Evolutionary conservation across 495 filamentous ascomycete genomes (phyloP), one percentile per base, ranked within the genome.

Genomic region (Tuber umbilicatum): DNA sequence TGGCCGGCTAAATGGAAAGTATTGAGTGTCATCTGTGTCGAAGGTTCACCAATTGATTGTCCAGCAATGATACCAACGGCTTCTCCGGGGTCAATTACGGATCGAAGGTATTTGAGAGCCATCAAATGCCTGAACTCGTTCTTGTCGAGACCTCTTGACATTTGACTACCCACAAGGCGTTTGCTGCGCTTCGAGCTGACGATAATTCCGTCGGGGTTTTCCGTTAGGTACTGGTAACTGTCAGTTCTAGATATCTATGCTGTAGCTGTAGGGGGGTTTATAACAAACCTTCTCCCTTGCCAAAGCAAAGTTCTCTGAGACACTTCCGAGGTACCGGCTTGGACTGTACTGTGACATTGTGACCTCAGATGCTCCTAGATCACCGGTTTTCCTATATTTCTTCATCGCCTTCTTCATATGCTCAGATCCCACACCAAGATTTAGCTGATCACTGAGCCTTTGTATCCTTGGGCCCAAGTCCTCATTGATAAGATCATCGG

Each of bases 1-100:
- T 98, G 96, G 83, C 95, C 95, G 81, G 95, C 95, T 88, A 99
- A 93, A 88, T 99, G 95, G 89, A 99, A 99, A 39, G 95, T 99
- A 83, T 99, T 99, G 71, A 99, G 85, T n/a, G 95, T 99, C 96
- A 99, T 98, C 84, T 99, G 95, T 19, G 95, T 99, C 23, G 93
- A 97, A 14, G 96, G 95, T 83, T 98, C 96, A 80, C 95, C 95
- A 70, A 99, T 89, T 47, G 94, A 97, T 85, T 99, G 95, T 60
- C 94, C 94, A 69, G 95, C 95, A 60, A 98, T 92, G 78, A 99
- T 94, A 71, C 95, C 95, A 37, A 99, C 94, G n/a, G 96, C 94
- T 84, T 99, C 95, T 60, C 95, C 95, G 40, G 95, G 93, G 76
- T 98, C 95, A n/a, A 98, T 89, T 1, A 96, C 85, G 3, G 94